Evolutionary conservation across 129 eudicot genomes (phyloP), one percentile per base, ranked within the genome.

Genomic region (Flaveria robusta): DNA sequence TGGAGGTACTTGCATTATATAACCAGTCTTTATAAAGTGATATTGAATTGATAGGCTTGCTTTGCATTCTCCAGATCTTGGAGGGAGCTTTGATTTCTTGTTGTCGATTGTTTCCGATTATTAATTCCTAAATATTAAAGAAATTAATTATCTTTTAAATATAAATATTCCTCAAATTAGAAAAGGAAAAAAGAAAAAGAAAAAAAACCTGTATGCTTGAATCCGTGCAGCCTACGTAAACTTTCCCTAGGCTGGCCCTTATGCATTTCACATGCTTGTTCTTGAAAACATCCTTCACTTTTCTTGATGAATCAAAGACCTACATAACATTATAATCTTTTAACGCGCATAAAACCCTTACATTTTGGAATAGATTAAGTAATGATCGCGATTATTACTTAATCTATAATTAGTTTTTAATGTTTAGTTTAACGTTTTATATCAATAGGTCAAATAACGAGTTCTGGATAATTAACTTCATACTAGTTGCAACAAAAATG

Each of bases 201-300:
- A 52, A 70, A 70, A 77, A 52, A 66, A 90, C 96, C 93, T 87
- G 90, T 75, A 91, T 89, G 85, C 97, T 91, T 13, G 96, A 91
- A 72, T 91, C 97, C 68, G 52, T 64, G 84, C 97, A 91, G 52
- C 97, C 97, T n/a, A 81, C 66, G 72, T 89, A 91, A 45, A 87
- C 74, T 71, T 85, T 91, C 68, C 97, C 97, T 47, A 83, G 81
- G 15, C 78, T 68, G 9, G 82, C 85, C 49, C 67, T 72, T 45
- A 87, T 64, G 85, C 89, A 83, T 76, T 84, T 91, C 65, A 91
- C 92, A 34, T 85, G 70, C 71, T 89, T 85, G 83, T 82, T 82
- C 84, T 89, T 89, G 77, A 79, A 77, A 52, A 88, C 54, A 77
- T 89, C 89, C 69, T 71, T 83, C 24, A 72, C 83, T 54, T 78